Evolutionary conservation across 768 basidiomycete genomes (phyloP).

Genomic region (Lactarius trivialis): DNA sequence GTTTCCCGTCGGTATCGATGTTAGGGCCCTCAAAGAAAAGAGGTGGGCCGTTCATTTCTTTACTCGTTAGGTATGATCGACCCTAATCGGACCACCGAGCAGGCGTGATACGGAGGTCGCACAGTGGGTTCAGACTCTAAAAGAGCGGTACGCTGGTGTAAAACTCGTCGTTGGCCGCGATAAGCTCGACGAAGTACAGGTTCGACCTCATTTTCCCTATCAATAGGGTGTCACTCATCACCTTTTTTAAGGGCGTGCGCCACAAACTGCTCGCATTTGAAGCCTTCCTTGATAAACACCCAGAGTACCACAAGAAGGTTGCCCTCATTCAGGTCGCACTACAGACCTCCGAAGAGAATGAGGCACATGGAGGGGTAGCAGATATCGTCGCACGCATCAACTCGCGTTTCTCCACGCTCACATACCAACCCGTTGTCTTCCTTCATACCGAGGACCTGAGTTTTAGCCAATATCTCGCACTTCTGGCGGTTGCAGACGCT

Average conservation of each 20-base stretch:
- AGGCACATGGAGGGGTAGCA: constrained; percentile 64
- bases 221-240: not conserved
- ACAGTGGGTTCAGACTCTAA: constrained; percentile 76
- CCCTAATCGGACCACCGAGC: constrained; percentile 4
- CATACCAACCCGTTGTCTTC: constrained; percentile 84
- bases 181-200: constrained; percentile 75
- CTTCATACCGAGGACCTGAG: constrained; percentile 79
- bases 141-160: constrained; percentile 77
- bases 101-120: constrained; percentile 71
- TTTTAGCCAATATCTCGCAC: constrained; percentile 78
- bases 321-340: constrained; percentile 86
- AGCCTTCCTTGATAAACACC: constrained; percentile 67
- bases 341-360: constrained; percentile 72
- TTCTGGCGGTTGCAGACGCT: constrained; percentile 76
- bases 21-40: constrained; percentile 55
- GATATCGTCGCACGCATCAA: constrained; percentile 78
- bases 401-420: constrained; percentile 74
- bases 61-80: not conserved
- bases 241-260: constrained; percentile 50
- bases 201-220: constrained; percentile 33
- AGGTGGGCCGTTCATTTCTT: constrained; percentile 38
- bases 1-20: constrained; percentile 90
- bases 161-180: constrained; percentile 84
- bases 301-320: constrained; percentile 75
- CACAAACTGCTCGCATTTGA: constrained; percentile 85